Conservation (phyloP, 1,284 basidiomycete genomes). For the Chondrostereum purpureum region DNA sequence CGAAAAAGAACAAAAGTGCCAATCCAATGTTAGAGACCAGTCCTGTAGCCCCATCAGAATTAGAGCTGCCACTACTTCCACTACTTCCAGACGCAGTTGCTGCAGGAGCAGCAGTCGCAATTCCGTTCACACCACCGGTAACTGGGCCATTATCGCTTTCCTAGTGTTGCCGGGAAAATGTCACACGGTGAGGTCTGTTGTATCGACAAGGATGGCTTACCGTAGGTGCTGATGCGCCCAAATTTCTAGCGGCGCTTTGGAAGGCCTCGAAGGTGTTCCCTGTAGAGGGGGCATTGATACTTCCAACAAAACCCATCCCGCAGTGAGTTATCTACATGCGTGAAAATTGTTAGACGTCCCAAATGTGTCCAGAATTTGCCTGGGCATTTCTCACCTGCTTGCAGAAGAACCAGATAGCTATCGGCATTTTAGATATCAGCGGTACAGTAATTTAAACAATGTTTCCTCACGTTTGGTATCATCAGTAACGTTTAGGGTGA, state of each 20-base stretch:
- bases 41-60: constrained; percentile 10
- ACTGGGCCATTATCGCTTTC: constrained; percentile 30
- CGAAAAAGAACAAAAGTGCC: no score
- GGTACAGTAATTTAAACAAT: constrained; percentile 14
- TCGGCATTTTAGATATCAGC: constrained; percentile 11
- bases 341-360: background rate
- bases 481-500: constrained; percentile 45
- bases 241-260: constrained; percentile 34
- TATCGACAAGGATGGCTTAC: constrained; percentile 24
- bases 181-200: background rate
- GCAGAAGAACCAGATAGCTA: constrained; percentile 65
- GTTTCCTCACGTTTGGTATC: constrained; percentile 32
- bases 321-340: constrained; percentile 37
- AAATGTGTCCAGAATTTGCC: background rate
- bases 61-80: background rate
- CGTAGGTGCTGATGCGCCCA: constrained; percentile 31
- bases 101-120: constrained; percentile 26
- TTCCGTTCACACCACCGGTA: constrained; percentile 34
- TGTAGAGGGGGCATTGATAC: constrained; percentile 54
- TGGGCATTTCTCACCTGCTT: constrained; percentile 29
- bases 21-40: constrained; percentile 16
- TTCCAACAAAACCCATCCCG: constrained; percentile 53
- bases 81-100: constrained; percentile 8
- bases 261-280: constrained; percentile 52
- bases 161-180: constrained; percentile 19